phyloP scores from a whole-genome alignment of 352 stramenopile genomes.

The Globisporangium nunn region DNA sequence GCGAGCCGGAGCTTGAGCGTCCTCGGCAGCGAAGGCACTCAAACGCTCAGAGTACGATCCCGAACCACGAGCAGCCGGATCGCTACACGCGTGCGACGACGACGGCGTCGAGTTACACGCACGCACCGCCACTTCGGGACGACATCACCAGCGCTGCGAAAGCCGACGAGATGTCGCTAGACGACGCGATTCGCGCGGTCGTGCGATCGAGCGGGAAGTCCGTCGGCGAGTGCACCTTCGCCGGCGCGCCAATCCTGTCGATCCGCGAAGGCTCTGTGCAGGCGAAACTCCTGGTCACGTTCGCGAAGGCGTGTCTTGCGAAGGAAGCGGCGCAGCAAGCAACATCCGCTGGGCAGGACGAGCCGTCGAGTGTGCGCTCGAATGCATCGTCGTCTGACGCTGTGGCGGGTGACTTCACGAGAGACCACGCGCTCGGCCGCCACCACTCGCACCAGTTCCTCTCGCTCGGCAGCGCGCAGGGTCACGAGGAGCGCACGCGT shows the following conservation, averaged over 20 bases:
- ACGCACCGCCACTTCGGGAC: constrained; percentile 1
- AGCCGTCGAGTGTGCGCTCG: background rate
- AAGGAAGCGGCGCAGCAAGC: constrained; percentile 24
- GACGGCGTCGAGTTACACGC: background rate
- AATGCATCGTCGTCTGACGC: background rate
- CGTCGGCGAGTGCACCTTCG: constrained; percentile 57
- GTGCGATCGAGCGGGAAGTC: constrained; percentile 50
- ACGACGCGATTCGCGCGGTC: constrained; percentile 41
- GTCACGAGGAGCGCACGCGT: constrained; percentile 8
- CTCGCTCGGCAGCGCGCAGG: constrained; percentile 8
- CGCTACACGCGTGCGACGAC: constrained; percentile 6
- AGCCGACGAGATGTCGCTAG: constrained; percentile 31
- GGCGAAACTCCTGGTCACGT: constrained; percentile 60
- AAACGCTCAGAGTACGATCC: constrained; percentile 2
- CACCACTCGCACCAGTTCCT: constrained; percentile 12
- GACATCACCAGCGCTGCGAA: background rate
- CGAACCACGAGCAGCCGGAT: background rate
- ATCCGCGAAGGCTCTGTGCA: constrained; percentile 68
- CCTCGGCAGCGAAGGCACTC: constrained; percentile 9
- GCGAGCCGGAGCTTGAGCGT: constrained; percentile 5
- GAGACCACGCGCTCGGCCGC: constrained; percentile 12
- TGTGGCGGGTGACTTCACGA: constrained; percentile 11
- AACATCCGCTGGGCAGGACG: background rate
- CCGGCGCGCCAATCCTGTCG: constrained; percentile 36
- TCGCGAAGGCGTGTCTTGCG: constrained; percentile 67